A percentile compares a stretch with the other conserved stretches of the same genome.
phyloP scores from a whole-genome alignment of 495 filamentous ascomycete genomes.

The Aspergillus ostianus region DNA sequence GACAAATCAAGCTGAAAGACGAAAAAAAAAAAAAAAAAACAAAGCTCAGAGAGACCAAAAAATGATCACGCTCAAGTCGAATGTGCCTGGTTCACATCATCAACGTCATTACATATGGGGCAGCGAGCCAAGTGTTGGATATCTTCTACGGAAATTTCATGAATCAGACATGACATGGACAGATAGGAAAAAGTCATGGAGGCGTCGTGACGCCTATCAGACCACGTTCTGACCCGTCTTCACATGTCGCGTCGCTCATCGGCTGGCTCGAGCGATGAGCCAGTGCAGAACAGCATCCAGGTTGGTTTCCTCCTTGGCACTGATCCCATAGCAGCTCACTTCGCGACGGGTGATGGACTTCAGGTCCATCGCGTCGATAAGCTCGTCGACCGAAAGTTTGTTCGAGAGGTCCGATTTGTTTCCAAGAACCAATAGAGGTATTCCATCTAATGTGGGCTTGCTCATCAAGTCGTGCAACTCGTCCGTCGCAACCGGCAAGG shows the following conservation, averaged over 20 bases:
- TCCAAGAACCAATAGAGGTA: conserved; percentile 92
- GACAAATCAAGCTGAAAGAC: not conserved
- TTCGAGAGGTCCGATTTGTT: conserved; percentile 94
- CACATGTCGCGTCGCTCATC: conserved; percentile 18
- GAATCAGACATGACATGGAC: not conserved
- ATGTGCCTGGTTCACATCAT: conserved; percentile 25
- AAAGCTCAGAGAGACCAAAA: conserved; percentile 4
- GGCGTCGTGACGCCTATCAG: not conserved
- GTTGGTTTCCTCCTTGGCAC: conserved; percentile 97
- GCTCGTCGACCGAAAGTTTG: conserved; percentile 86
- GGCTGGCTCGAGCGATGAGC: conserved; percentile 83
- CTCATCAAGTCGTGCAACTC: conserved; percentile 87
- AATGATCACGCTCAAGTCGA: conserved; percentile 11
- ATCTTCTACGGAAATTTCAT: conserved; percentile 15
- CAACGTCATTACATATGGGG: conserved; percentile 28
- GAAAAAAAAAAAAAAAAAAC: conserved; percentile 11
- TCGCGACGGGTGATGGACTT: conserved; percentile 88
- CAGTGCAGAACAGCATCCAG: conserved; percentile 95
- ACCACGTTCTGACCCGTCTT: conserved; percentile 1
- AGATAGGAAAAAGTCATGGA: conserved; percentile 5
- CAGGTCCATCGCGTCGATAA: conserved; percentile 90
- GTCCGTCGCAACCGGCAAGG: conserved; percentile 83
- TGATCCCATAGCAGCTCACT: conserved; percentile 98
- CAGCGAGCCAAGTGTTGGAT: conserved; percentile 21
- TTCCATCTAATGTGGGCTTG: conserved; percentile 81